Evolutionary conservation across 176 grass and related monocot species (phyloP), one percentile per base, ranked within the genome.

Genomic region (Puccinellia tenuiflora): DNA sequence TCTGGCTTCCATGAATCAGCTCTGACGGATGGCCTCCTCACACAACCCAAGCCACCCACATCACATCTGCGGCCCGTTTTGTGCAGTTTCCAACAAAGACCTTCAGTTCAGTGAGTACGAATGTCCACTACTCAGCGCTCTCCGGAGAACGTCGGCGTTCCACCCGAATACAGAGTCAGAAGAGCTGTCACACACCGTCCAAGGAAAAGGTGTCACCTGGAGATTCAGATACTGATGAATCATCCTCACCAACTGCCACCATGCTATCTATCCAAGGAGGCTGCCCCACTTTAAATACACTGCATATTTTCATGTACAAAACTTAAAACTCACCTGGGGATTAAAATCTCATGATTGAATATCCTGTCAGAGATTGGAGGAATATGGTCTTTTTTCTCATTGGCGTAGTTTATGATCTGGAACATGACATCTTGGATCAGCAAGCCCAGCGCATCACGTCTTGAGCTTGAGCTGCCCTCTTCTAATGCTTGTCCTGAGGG

Each of bases 311-410:
- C 13, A 30, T 16, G 22, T 14, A 46, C 18, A 7, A 69, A 86
- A 77, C 69, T 34, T n/a, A n/a, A 73, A 53, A 85, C 68, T 48
- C 57, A 95, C 96, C 91, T 98, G 84, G 96, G 96, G 77, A 89
- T 93, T 53, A 85, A 81, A 70, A 98, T 95, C 73, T 98, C 96
- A 9, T 98, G 94, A 66, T 92, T 94, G 77, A 93, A 98, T 62
- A 92, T 95, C 77, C 94, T 86, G 50, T 95, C 92, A 61, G 89
- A 86, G 25, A 95, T 79, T 20, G 91, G 50, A 70, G 96, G 93
- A 57, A 98, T 93, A 42, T 98, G 93, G 60, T 98, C 92, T 74
- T 93, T 92, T 72, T 98, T 98, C 77, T 98, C 91, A 61, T 98
- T 98, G 18, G 91, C 93, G 26, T 95, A 98, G 62, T 81, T 88